Percentiles rank a stretch among this genome's conserved stretches.
Conservation (phyloP, 1,284 basidiomycete genomes). For the Vanrija sp. region DNA sequence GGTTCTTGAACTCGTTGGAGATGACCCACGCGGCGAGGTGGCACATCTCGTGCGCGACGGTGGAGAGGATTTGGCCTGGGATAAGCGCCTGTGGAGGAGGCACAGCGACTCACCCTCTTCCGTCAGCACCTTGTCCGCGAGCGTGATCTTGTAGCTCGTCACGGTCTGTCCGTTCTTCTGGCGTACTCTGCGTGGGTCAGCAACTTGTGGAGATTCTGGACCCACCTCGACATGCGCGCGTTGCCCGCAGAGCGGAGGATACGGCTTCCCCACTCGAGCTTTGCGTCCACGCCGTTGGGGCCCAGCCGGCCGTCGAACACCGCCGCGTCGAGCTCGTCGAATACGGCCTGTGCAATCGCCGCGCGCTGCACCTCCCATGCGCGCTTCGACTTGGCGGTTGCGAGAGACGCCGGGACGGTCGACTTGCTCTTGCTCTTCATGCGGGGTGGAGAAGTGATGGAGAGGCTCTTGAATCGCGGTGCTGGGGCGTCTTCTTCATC, state of each 20-base stretch:
- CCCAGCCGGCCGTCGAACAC: slow-evolving; percentile 40
- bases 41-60: slow-evolving; percentile 49
- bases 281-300: slow-evolving; percentile 18
- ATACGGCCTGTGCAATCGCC: slow-evolving; percentile 32
- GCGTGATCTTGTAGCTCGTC: slow-evolving; percentile 22
- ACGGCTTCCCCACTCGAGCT: slow-evolving; percentile 39
- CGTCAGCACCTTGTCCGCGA: slow-evolving; percentile 37
- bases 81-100: not conserved
- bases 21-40: slow-evolving; percentile 46
- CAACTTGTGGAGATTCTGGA: not conserved
- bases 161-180: slow-evolving; percentile 1
- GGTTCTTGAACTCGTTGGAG: slow-evolving; percentile 40
- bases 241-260: slow-evolving; percentile 44
- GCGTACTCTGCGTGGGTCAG: not conserved
- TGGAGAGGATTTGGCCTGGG: slow-evolving; percentile 39
- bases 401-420: not conserved
- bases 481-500: slow-evolving; percentile 6
- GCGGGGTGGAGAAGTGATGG: not conserved
- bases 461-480: slow-evolving; percentile 1
- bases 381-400: slow-evolving; percentile 10
- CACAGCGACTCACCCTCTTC: slow-evolving; percentile 21
- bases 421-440: not conserved
- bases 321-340: slow-evolving; percentile 37
- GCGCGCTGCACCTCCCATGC: slow-evolving; percentile 28
- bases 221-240: slow-evolving; percentile 22